These are phyloP conservation scores for Bromus sterilis DNA, from an alignment of 176 grass and related monocot species.

Conservation along the genomic window DNA sequence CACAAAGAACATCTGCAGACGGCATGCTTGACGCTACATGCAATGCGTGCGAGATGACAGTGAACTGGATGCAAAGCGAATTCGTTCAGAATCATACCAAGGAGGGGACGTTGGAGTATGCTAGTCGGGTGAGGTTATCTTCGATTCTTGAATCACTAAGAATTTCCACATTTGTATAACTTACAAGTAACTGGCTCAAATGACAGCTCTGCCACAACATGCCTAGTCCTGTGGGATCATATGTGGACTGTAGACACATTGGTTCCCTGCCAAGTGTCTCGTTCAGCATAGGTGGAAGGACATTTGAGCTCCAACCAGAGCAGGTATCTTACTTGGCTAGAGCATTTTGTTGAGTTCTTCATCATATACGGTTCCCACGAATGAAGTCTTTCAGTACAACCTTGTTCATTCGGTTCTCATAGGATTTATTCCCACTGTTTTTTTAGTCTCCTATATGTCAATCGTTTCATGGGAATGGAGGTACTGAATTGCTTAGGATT, in stretches of 20 bases:
- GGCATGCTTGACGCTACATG: slow-evolving; percentile 37
- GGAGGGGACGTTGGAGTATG: slow-evolving; percentile 55
- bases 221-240: slow-evolving; percentile 50
- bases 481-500: too few species aligned
- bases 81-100: slow-evolving; percentile 55
- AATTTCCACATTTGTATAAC: neutral
- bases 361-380: too few species aligned
- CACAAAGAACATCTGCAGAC: slow-evolving; percentile 14
- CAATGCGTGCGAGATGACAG: slow-evolving; percentile 69
- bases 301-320: slow-evolving; percentile 48
- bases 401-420: too few species aligned
- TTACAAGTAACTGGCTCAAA: slow-evolving; percentile 1
- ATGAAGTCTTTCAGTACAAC: too few species aligned
- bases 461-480: too few species aligned
- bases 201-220: slow-evolving; percentile 48
- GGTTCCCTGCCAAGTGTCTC: slow-evolving; percentile 23
- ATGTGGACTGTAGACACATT: slow-evolving; percentile 42
- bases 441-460: too few species aligned
- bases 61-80: slow-evolving; percentile 79
- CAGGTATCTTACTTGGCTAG: slow-evolving; percentile 32
- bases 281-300: slow-evolving; percentile 56
- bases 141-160: neutral
- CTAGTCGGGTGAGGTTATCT: slow-evolving; percentile 37
- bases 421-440: too few species aligned
- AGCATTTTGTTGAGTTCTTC: neutral